Base-by-base conservation (phyloP, 23 red algal species). In the Gracilaria vermiculophylla region DNA sequence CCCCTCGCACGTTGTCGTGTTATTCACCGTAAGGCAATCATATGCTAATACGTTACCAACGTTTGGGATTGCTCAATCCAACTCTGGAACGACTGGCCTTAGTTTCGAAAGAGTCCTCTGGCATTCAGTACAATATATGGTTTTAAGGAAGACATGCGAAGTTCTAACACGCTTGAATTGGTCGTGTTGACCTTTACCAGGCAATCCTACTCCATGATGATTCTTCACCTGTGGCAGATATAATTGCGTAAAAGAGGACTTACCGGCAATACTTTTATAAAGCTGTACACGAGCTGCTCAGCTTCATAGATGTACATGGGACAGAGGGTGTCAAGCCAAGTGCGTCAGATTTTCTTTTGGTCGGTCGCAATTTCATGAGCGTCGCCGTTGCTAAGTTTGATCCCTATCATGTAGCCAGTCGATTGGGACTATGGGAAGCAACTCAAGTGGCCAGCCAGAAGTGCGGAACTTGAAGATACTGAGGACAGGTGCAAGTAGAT, bases 261-360 rank as follows among this genome's bases (percentile, higher is more conserved):
- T 76, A 77, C 56, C 77, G 69, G 66, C 66, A 88, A 50, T 50
- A 88, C 28, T 88, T 88, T 41, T 47, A 65, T 27, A 23, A 23
- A 11, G 83, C 77, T 27, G 83, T 52, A 10, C 40, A 40, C 13
- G 83, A 88, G 23, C 28, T 88, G 25, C 71, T 88, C 15, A 47
- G 37, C 40, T 88, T 88, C 41, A 78, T 88, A 27, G 69, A 76
- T 13, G 23, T 49, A 21, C 69, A 88, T 54, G 83, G 83, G 27
- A 88, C 71, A 7, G 69, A 64, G 45, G 83, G 83, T 23, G 83
- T 88, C 5, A 77, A 77, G 70, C 83, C 83, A 34, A 88, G 69
- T 24, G 83, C 77, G 42, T 37, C 33, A 37, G 83, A 88, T 37
- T 62, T 88, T 77, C 41, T 40, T 7, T 44, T 60, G 29, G 64